Evolutionary conservation across 371 early-diverging fungal genomes (phyloP).

Genomic region (Smittium mucronatum): DNA sequence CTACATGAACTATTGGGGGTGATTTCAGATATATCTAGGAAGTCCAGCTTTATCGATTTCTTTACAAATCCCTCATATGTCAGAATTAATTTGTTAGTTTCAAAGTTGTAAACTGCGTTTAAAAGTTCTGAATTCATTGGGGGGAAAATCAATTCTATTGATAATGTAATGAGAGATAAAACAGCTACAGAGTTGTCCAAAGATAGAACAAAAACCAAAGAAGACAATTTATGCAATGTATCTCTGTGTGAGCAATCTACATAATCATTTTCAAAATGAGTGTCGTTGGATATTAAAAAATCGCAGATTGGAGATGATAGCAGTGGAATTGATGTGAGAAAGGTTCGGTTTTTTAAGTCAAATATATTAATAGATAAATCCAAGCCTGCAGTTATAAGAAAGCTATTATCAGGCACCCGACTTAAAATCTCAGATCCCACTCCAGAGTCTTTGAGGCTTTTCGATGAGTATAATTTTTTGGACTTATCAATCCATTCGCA

Average conservation of each 20-base stretch:
- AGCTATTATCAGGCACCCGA: not conserved
- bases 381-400: not conserved
- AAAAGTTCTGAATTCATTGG: not conserved
- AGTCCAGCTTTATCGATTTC: not conserved
- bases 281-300: not conserved
- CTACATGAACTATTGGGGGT: not conserved
- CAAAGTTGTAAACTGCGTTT: not conserved
- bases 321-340: not conserved
- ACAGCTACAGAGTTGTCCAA: not conserved
- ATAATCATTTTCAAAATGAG: not conserved
- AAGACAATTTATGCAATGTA: not conserved
- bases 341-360: not conserved
- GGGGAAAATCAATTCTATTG: not conserved
- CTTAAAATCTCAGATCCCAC: not conserved
- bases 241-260: not conserved
- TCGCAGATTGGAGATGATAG: not conserved
- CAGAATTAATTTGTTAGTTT: not conserved
- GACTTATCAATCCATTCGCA: not conserved
- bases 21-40: not conserved
- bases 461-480: not conserved
- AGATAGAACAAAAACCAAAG: not conserved
- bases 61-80: not conserved
- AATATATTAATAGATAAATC: not conserved
- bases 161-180: not conserved
- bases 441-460: not conserved